phyloP scores from a whole-genome alignment of 371 early-diverging fungal species.

The Pancytospora philotis region DNA sequence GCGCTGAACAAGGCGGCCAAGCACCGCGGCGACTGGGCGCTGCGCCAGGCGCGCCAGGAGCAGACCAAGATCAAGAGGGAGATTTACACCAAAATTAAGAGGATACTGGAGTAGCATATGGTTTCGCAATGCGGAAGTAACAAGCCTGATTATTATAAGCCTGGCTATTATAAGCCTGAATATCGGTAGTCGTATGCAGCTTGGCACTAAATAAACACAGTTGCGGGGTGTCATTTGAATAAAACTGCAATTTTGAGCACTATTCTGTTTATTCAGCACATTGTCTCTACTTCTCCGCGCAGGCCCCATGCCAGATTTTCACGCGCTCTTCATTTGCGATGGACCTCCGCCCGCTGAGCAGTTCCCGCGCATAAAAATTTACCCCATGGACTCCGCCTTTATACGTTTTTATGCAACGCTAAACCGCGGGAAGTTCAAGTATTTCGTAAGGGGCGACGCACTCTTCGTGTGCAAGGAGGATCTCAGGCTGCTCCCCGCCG shows the following conservation, averaged over 20 bases:
- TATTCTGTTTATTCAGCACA: too few species aligned
- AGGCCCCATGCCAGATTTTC: too few species aligned
- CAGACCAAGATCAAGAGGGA: neutral
- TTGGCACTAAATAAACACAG: too few species aligned
- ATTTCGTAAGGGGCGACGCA: conserved; percentile 27
- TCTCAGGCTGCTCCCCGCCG: conserved; percentile 15
- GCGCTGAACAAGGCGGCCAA: conserved; percentile 22
- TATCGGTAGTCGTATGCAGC: too few species aligned
- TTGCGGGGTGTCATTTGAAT: too few species aligned
- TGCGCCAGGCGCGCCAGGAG: conserved; percentile 2
- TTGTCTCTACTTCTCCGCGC: too few species aligned
- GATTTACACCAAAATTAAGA: conserved; percentile 10
- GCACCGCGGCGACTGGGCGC: neutral
- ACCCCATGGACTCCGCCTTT: conserved; percentile 8
- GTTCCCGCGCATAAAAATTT: neutral
- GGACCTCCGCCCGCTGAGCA: too few species aligned
- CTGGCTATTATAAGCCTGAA: too few species aligned
- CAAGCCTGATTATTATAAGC: too few species aligned
- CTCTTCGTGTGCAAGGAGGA: conserved; percentile 31
- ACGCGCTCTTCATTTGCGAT: too few species aligned
- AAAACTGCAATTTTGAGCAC: too few species aligned
- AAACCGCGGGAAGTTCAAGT: conserved; percentile 28
- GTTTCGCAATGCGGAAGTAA: too few species aligned
- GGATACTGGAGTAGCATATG: neutral
- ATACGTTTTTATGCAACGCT: conserved; percentile 24